Percentiles rank a stretch among this genome's conserved stretches.
These are phyloP conservation scores for Sporisorium graminicola DNA, from an alignment of 1,284 basidiomycete species.

Conservation along the genomic window DNA sequence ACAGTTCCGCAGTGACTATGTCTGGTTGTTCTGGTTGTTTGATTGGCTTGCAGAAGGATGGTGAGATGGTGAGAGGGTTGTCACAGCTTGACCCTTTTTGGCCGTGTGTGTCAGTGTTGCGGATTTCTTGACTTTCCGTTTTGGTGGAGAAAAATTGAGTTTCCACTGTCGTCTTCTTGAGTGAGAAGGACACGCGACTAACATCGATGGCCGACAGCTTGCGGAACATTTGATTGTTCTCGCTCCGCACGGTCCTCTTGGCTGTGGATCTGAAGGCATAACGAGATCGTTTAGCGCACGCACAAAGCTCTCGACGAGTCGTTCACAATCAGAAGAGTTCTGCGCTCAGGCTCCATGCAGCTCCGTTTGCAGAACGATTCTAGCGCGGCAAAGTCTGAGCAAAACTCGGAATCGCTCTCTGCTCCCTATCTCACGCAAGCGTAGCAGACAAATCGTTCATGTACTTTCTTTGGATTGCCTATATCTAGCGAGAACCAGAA, in stretches of 20 bases:
- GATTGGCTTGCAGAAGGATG: not conserved
- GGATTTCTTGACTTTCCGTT: not conserved
- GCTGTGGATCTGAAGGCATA: no score
- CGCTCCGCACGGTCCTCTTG: not conserved
- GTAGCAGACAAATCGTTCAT: not conserved
- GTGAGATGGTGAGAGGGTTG: not conserved
- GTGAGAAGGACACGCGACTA: conserved; percentile 6
- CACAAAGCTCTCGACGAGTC: not conserved
- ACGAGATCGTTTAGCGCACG: not conserved
- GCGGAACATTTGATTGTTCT: not conserved
- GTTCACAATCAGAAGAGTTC: not conserved
- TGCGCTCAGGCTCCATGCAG: not conserved
- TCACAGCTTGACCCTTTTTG: not conserved
- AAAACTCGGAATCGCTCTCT: not conserved
- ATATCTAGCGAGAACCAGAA: conserved; percentile 13
- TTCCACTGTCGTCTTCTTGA: conserved; percentile 9
- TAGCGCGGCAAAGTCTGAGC: not conserved
- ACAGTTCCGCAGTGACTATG: conserved; percentile 9
- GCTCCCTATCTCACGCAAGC: not conserved
- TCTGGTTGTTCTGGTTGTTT: not conserved
- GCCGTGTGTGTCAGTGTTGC: conserved; percentile 14
- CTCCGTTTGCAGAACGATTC: not conserved
- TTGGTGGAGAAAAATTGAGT: conserved; percentile 16
- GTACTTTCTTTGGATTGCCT: conserved; percentile 17
- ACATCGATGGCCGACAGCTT: not conserved